Evolutionary conservation across 2,329 filamentous ascomycete species (phyloP), one percentile per base, ranked within the genome.

Genomic region (Alternaria viburni): DNA sequence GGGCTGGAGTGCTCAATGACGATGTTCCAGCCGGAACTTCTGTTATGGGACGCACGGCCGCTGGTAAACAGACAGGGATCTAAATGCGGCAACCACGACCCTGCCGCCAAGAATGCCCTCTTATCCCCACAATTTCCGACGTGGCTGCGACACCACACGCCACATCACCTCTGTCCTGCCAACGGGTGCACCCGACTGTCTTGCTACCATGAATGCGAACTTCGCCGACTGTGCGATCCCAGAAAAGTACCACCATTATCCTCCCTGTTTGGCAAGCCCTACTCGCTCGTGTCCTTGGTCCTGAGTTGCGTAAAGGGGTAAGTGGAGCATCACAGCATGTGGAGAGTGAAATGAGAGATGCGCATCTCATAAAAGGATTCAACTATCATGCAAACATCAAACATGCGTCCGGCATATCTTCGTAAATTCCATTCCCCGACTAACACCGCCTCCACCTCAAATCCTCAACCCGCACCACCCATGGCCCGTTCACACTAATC

Each of bases 31-130:
- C 44, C 59, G 57, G 62, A 61, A 47, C 56, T 60, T 59, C 62
- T 70, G 68, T 67, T 67, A 58, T 71, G 64, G 23, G 57, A 58
- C 57, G 70, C 69, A 65, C 68, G 68, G 65, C 66, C 67, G 55
- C 49, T 52, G 57, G 59, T 68, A 74, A 74, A 75, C 71, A 72
- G 68, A 76, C 73, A 74, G 69, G 71, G 73, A 55, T 69, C 55
- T 56, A 52, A 61, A 59, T 64, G 59, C 65, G 55, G 61, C 67
- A 69, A 71, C 69, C 66, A 54, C 69, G 69, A 69, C 67, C 69
- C 67, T 62, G 63, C 52, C 51, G 64, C 68, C 49, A 64, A 54
- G 68, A 66, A 9, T 19, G 6, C 11, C 15, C 30, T 51, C 41
- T 45, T 23, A 25, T 54, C 59, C 47, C 47, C 59, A 57, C 54